Conservation (phyloP, 345 rosid species). For the Ailanthus altissimus region DNA sequence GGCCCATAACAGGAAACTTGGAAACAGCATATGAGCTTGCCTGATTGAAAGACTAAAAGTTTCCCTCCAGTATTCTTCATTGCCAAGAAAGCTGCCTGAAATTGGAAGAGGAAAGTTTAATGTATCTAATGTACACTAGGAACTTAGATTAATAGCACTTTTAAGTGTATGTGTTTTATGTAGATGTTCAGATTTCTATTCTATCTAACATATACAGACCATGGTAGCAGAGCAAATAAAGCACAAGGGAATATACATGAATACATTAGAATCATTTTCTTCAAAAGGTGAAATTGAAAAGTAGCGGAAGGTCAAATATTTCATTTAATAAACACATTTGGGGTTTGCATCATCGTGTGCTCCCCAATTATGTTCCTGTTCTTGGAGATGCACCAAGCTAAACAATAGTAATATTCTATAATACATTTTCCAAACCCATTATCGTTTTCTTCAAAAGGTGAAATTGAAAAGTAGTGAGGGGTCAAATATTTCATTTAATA, state of each 20-base stretch:
- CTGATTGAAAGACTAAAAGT: conserved; percentile 97
- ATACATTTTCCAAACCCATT: not conserved
- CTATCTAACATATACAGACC: not conserved
- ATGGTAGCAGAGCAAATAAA: not conserved
- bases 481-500: not conserved
- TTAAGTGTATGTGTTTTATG: not conserved
- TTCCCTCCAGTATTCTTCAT: conserved; percentile 95
- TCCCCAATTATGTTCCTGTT: not conserved
- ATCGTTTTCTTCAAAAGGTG: not conserved
- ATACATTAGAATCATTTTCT: not conserved
- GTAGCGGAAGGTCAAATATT: not conserved
- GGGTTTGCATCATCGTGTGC: not conserved
- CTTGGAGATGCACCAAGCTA: not conserved
- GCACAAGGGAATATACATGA: not conserved
- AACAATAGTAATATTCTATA: not conserved
- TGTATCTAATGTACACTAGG: not conserved
- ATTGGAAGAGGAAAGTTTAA: conserved; percentile 7
- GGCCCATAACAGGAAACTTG: conserved; percentile 12
- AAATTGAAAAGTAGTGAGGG: not conserved
- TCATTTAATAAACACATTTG: not conserved
- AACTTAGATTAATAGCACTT: not conserved
- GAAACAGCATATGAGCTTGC: conserved; percentile 36
- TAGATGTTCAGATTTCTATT: conserved; percentile 1
- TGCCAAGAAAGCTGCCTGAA: conserved; percentile 91
- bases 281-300: not conserved